phyloP scores from a whole-genome alignment of 1,284 basidiomycete genomes.

The Xerocomus nothofagi region DNA sequence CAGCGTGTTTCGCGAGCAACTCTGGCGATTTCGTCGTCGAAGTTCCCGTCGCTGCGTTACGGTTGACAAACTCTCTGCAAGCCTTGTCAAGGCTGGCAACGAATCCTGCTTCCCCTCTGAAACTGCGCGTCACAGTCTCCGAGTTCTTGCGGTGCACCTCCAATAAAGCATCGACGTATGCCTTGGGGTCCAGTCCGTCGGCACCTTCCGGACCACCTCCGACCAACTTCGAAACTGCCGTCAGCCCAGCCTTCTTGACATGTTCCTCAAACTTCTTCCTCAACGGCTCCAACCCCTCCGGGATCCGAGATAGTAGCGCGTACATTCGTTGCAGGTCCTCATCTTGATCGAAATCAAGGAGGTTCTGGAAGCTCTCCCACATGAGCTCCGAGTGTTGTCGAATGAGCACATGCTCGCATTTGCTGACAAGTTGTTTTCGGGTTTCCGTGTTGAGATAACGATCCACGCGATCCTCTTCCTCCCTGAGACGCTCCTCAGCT shows the following conservation, averaged over 20 bases:
- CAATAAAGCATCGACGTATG: constrained; percentile 91
- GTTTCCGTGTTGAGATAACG: constrained; percentile 91
- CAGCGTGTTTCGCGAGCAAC: constrained; percentile 91
- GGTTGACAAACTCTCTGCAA: constrained; percentile 95
- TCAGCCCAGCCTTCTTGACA: constrained; percentile 87
- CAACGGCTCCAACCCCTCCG: constrained; percentile 89
- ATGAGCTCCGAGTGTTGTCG: constrained; percentile 85
- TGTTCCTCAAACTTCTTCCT: constrained; percentile 93
- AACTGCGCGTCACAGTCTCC: constrained; percentile 87
- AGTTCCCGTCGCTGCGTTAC: constrained; percentile 85
- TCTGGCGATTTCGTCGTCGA: constrained; percentile 93
- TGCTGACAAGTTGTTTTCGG: constrained; percentile 81
- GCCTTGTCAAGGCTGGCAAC: constrained; percentile 95
- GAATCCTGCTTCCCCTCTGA: constrained; percentile 94
- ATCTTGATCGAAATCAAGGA: constrained; percentile 92
- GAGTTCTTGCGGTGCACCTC: constrained; percentile 92
- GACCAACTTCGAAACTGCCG: constrained; percentile 81
- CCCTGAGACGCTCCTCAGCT: constrained; percentile 88
- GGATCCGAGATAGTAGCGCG: constrained; percentile 85
- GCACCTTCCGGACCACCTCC: constrained; percentile 65
- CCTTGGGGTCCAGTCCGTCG: constrained; percentile 80
- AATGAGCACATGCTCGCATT: constrained; percentile 93
- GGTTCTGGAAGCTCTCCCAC: constrained; percentile 92
- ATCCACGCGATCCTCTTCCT: constrained; percentile 96
- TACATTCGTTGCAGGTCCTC: constrained; percentile 97